Percentiles rank a stretch among this genome's conserved stretches.
Evolutionary conservation across 768 basidiomycete genomes (phyloP).

Genomic region (Kwoniella newhampshirensis): DNA sequence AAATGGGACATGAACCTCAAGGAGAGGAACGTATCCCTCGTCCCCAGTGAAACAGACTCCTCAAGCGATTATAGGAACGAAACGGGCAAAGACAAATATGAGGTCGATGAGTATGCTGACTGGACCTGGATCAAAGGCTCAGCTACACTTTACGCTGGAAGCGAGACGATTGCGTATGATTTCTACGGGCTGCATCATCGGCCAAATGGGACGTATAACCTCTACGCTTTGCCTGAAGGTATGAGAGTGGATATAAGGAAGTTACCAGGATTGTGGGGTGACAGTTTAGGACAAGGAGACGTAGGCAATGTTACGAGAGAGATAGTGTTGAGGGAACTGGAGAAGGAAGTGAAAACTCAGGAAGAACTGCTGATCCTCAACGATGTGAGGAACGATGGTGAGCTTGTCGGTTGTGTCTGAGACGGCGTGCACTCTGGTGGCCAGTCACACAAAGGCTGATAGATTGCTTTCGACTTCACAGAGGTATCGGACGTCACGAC

Average conservation of each 20-base stretch:
- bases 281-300: slow-evolving; percentile 1
- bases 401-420: no score
- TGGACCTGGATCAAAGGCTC: slow-evolving; percentile 47
- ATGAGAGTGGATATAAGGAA: slow-evolving; percentile 44
- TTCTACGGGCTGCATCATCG: slow-evolving; percentile 47
- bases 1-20: slow-evolving; percentile 47
- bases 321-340: slow-evolving; percentile 45
- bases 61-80: background rate
- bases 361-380: slow-evolving; percentile 27
- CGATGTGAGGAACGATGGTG: slow-evolving; percentile 36
- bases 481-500: slow-evolving; percentile 21
- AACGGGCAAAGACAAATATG: background rate
- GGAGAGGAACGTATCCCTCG: slow-evolving; percentile 24
- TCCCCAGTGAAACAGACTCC: slow-evolving; percentile 3
- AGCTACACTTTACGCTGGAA: slow-evolving; percentile 16
- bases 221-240: slow-evolving; percentile 46
- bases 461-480: background rate
- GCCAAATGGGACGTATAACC: slow-evolving; percentile 46
- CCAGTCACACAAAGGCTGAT: background rate
- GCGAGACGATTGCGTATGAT: slow-evolving; percentile 34
- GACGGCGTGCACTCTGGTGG: no score
- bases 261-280: slow-evolving; percentile 34
- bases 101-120: slow-evolving; percentile 20
- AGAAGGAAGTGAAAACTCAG: slow-evolving; percentile 38
- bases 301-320: slow-evolving; percentile 24